A percentile compares a stretch with the other conserved stretches of the same genome.
Conservation (phyloP, 1,284 basidiomycete genomes). For the Puccinia triticina region DNA sequence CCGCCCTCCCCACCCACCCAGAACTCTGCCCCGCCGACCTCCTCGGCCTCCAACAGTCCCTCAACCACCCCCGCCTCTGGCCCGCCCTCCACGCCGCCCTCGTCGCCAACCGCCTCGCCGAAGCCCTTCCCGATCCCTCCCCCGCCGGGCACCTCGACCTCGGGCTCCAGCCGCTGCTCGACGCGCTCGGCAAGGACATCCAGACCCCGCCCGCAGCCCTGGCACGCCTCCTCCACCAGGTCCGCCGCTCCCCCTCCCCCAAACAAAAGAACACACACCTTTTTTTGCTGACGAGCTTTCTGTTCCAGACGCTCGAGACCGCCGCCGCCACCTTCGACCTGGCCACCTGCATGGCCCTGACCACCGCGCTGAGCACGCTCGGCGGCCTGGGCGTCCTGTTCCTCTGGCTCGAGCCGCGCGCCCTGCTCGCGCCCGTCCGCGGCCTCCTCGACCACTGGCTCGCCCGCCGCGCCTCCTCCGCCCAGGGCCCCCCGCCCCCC, state of each 20-base stretch:
- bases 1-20: not conserved
- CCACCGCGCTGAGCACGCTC: slow-evolving; percentile 22
- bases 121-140: not conserved
- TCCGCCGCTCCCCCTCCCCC: not conserved
- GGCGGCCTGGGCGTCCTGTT: slow-evolving; percentile 33
- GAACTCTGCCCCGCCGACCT: slow-evolving; percentile 27
- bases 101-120: slow-evolving; percentile 19
- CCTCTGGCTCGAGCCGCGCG: slow-evolving; percentile 33
- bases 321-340: slow-evolving; percentile 31
- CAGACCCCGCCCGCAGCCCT: slow-evolving; percentile 17
- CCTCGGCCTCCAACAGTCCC: no score
- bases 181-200: slow-evolving; percentile 17
- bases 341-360: slow-evolving; percentile 25
- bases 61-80: slow-evolving; percentile 4
- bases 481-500: not conserved
- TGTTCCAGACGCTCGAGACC: slow-evolving; percentile 19
- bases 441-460: slow-evolving; percentile 36
- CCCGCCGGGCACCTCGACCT: slow-evolving; percentile 22
- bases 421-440: slow-evolving; percentile 10
- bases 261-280: not conserved
- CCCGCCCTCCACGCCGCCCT: slow-evolving; percentile 26
- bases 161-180: slow-evolving; percentile 21
- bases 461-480: no score
- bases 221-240: slow-evolving; percentile 10
- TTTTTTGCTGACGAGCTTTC: not conserved